Evolutionary conservation across 768 basidiomycete species (phyloP).

Genomic region (Suillus cothurnatus): DNA sequence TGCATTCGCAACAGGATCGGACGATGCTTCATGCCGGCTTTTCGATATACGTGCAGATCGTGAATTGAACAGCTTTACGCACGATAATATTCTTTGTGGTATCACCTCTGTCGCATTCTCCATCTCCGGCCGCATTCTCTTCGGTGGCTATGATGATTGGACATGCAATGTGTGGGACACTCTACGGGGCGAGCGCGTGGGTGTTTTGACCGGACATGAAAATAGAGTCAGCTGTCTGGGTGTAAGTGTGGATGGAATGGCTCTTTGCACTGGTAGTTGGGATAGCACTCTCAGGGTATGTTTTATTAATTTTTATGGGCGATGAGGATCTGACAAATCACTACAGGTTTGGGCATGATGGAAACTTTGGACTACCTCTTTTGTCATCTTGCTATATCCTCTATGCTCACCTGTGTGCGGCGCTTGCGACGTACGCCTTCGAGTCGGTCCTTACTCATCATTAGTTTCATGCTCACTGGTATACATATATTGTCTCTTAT

Average conservation of each 20-base stretch:
- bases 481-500: conserved; percentile 41
- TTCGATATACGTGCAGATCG: conserved; percentile 98
- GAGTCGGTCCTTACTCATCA: conserved; percentile 65
- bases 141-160: conserved; percentile 99
- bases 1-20: conserved; percentile 97
- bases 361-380: conserved; percentile 26
- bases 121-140: conserved; percentile 94
- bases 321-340: conserved; percentile 14
- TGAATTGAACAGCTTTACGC: conserved; percentile 94
- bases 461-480: conserved; percentile 37
- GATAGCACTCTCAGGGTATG: conserved; percentile 93
- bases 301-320: conserved; percentile 18
- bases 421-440: conserved; percentile 46
- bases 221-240: conserved; percentile 97
- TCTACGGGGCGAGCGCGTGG: conserved; percentile 96
- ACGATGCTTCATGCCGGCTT: conserved; percentile 96
- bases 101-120: conserved; percentile 99
- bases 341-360: conserved; percentile 83
- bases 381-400: conserved; percentile 37
- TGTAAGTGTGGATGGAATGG: conserved; percentile 96
- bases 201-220: conserved; percentile 96
- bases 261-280: conserved; percentile 98
- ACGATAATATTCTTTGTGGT: conserved; percentile 98
- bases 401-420: conserved; percentile 55
- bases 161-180: conserved; percentile 99